phyloP scores from a whole-genome alignment of 495 filamentous ascomycete species.

The Penicillium samsonianum region DNA sequence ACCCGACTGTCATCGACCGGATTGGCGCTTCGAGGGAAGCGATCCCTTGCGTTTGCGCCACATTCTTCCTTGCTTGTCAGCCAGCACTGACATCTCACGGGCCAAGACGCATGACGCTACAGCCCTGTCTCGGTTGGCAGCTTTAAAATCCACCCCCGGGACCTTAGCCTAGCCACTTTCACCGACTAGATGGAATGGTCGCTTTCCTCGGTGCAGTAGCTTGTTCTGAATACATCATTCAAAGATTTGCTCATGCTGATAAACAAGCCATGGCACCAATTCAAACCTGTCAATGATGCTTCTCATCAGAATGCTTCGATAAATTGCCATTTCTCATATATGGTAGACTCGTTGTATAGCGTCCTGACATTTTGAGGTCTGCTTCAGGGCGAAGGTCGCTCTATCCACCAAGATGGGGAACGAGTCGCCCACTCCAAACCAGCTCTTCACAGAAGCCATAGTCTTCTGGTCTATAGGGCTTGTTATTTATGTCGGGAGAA shows the following conservation, averaged over 20 bases:
- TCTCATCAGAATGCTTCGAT: not conserved
- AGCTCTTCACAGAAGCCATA: conserved; percentile 35
- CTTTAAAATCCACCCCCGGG: not conserved
- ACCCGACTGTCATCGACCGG: conserved; percentile 27
- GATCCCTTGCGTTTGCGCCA: conserved; percentile 27
- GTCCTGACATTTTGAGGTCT: not conserved
- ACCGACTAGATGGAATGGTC: conserved; percentile 14
- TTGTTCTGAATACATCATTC: not conserved
- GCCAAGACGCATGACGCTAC: conserved; percentile 20
- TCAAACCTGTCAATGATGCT: conserved; percentile 3
- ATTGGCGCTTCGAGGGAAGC: conserved; percentile 10
- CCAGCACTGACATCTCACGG: conserved; percentile 21
- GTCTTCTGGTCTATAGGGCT: conserved; percentile 40
- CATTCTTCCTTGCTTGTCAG: conserved; percentile 31
- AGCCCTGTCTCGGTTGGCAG: conserved; percentile 13
- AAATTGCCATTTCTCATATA: not conserved
- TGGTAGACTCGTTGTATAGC: not conserved
- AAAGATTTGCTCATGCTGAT: not conserved
- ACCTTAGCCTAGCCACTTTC: conserved; percentile 15
- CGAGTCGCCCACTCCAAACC: conserved; percentile 35
- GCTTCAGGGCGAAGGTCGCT: conserved; percentile 5
- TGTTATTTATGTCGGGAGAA: conserved; percentile 34
- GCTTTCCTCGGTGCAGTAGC: conserved; percentile 1
- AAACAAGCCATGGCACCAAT: conserved; percentile 1
- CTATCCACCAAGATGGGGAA: conserved; percentile 33